Base-by-base conservation (phyloP, 768 basidiomycete genomes). In the Amanita subjunquillea region DNA sequence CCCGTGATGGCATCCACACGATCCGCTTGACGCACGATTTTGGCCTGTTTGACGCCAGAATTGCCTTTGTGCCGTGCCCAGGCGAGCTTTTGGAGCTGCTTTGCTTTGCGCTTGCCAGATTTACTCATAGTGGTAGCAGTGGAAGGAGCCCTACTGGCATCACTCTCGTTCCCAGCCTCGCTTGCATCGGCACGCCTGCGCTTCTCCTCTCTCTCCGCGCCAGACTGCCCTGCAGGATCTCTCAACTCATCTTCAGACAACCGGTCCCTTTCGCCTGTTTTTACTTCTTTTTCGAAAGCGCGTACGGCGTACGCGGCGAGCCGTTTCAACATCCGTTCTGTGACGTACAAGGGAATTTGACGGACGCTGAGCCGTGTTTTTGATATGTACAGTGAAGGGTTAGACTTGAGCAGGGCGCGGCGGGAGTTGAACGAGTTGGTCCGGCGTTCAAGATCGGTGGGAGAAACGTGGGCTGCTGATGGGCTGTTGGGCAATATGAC, bases 311-410 rank as follows among this genome's bases (percentile, higher is more conserved):
- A 85, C 20, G 84, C 76, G 1, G 88, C 88, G 20, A 99, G 79
- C 2, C 88, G 86, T 63, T 92, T 95, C 54, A 98, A 76, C 59
- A 87, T 78, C 39, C 89, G 85, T 63, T 99, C 95, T 0, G 89
- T 89, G 12, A 83, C 93, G 63, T 87, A 95, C 0, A 87, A 70
- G 0, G 96, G 96, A 22, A 99, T 78, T 60, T 96, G 91, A 3
- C 96, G 90, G 55, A 99, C 79, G 54, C 90, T 92, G 39, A 99
- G 81, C 55, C 96, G 91, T 0, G 91, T 97, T 62, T 83, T 87
- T 25, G 94, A 97, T 60, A 99, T 87, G 70, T 86, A 99, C 4
- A 99, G 74, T 0, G 91, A 88, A 0, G 96, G 95, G 65, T 98
- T 98, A 10, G 85, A 85, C 55, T 87, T 86, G 38, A 99, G 79